Percentiles rank a stretch among this genome's conserved stretches.
Conservation (phyloP, 495 filamentous ascomycete genomes). For the Penicillium lagena region DNA sequence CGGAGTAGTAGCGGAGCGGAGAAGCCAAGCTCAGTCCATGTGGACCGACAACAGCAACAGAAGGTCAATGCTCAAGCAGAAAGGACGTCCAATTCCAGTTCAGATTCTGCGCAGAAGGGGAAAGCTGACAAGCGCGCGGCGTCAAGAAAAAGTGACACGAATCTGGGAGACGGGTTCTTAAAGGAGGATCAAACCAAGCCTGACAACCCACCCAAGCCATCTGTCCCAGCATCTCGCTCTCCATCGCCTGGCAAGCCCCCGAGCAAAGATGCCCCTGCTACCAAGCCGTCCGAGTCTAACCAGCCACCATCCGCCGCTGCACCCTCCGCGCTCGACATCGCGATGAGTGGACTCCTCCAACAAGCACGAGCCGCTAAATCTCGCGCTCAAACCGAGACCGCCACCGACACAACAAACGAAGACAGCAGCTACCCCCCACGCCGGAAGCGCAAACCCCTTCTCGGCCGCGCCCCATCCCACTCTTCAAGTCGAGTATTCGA, state of each 20-base stretch:
- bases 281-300: constrained; percentile 5
- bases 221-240: constrained; percentile 24
- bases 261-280: constrained; percentile 1
- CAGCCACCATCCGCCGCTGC: constrained; percentile 8
- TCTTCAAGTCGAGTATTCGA: constrained; percentile 23
- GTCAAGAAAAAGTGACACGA: constrained; percentile 1
- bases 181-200: constrained; percentile 12
- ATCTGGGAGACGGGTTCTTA: constrained; percentile 13
- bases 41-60: constrained; percentile 7
- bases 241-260: constrained; percentile 10
- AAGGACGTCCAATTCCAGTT: neutral
- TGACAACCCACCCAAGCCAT: constrained; percentile 20
- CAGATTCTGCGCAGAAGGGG: neutral
- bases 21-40: constrained; percentile 6
- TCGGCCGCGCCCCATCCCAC: constrained; percentile 44
- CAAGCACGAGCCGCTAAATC: constrained; percentile 36
- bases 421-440: constrained; percentile 9
- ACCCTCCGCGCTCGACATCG: constrained; percentile 29
- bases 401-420: constrained; percentile 9
- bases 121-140: neutral
- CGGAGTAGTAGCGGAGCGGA: constrained; percentile 17
- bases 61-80: neutral
- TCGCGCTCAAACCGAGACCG: constrained; percentile 13
- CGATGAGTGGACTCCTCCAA: constrained; percentile 33
- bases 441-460: constrained; percentile 33